phyloP scores from a whole-genome alignment of 192 early-diverging fungal species.

The Spinellus fusiger region DNA sequence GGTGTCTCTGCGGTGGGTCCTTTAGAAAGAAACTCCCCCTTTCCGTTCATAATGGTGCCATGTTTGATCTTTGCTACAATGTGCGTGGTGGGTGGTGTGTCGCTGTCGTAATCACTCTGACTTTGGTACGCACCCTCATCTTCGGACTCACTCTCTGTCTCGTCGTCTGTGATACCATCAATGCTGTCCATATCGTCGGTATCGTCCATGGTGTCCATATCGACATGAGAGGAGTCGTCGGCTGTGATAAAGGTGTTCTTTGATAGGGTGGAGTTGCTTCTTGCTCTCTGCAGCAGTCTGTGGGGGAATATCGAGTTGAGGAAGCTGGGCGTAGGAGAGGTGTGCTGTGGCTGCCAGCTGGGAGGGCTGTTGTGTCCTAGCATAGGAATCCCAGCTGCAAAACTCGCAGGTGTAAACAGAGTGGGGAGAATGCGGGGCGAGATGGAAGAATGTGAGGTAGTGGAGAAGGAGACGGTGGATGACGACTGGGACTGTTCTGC shows the following conservation, averaged over 20 bases:
- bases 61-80: constrained; percentile 26
- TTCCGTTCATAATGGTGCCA: constrained; percentile 33
- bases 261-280: constrained; percentile 17
- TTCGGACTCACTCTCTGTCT: background rate
- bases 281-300: constrained; percentile 10
- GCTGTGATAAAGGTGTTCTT: constrained; percentile 11
- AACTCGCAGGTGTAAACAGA: constrained; percentile 15
- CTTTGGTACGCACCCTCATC: constrained; percentile 1
- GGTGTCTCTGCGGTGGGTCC: constrained; percentile 5
- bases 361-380: background rate
- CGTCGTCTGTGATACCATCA: constrained; percentile 17
- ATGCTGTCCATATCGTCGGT: constrained; percentile 16
- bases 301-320: constrained; percentile 6
- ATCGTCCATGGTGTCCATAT: constrained; percentile 1
- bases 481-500: constrained; percentile 16
- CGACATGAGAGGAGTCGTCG: background rate
- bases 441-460: constrained; percentile 16
- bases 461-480: constrained; percentile 17
- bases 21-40: constrained; percentile 24
- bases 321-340: background rate
- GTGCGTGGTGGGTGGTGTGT: background rate
- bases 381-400: constrained; percentile 4
- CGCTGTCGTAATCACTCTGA: background rate
- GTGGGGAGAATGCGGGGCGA: constrained; percentile 15
- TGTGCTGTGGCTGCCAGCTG: background rate